Conservation (phyloP, 768 basidiomycete species). For the Pholiota microspora region DNA sequence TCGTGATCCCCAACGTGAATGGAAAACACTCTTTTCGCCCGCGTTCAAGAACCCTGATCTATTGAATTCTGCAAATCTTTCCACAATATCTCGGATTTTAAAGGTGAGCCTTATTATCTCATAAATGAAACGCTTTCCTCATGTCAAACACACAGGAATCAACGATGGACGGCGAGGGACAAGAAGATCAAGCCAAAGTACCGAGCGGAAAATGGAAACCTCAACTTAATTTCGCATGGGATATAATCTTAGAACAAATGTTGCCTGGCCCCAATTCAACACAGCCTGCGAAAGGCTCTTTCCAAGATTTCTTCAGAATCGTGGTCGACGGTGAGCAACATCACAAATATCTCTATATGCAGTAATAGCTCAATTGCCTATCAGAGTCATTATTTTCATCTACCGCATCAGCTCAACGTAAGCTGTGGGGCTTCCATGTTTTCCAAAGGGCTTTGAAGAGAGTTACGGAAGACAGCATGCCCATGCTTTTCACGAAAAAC, state of each 20-base stretch:
- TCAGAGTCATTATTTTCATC: constrained; percentile 85
- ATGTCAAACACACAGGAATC: constrained; percentile 45
- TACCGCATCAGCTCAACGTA: constrained; percentile 81
- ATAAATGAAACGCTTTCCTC: neutral
- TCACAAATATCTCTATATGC: neutral
- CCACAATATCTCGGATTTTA: constrained; percentile 68
- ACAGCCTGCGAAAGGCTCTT: constrained; percentile 52
- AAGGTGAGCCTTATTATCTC: constrained; percentile 50
- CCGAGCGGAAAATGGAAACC: constrained; percentile 76
- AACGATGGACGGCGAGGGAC: constrained; percentile 51
- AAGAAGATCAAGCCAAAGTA: constrained; percentile 44
- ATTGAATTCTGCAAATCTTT: constrained; percentile 71
- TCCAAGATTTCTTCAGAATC: constrained; percentile 88
- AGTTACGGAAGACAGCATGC: constrained; percentile 62
- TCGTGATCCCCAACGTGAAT: constrained; percentile 58
- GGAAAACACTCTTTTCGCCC: constrained; percentile 63
- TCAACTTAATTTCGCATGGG: constrained; percentile 92
- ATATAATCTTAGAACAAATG: constrained; percentile 72
- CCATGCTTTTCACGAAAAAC: constrained; percentile 90
- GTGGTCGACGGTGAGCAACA: constrained; percentile 80
- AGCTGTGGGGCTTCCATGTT: constrained; percentile 95
- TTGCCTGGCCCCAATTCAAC: constrained; percentile 46
- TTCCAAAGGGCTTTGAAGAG: constrained; percentile 78
- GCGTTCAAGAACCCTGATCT: constrained; percentile 76
- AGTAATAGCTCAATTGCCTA: constrained; percentile 6